A percentile compares a stretch with the other conserved stretches of the same genome.
These are phyloP conservation scores for Serendipita sp. DNA, from an alignment of 768 basidiomycete species.

Conservation along the genomic window DNA sequence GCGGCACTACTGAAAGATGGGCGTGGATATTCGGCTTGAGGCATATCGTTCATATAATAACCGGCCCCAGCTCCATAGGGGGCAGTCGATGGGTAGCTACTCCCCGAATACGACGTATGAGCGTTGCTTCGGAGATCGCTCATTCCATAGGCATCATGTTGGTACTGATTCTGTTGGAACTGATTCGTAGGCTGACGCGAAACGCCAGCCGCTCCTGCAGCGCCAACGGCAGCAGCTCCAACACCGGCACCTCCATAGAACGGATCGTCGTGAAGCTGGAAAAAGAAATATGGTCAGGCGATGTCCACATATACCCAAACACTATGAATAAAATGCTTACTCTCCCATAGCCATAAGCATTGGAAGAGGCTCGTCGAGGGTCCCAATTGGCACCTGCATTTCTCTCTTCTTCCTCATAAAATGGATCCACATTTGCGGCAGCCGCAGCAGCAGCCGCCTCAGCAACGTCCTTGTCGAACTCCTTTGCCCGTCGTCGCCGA, in stretches of 20 bases:
- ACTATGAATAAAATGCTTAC: not conserved
- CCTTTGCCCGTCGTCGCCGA: slow-evolving; percentile 45
- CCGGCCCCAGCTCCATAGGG: not conserved
- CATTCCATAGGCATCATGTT: not conserved
- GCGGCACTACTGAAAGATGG: not conserved
- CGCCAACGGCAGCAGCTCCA: not conserved
- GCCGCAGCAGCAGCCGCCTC: slow-evolving; percentile 53
- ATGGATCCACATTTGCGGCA: slow-evolving; percentile 19
- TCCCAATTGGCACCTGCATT: not conserved
- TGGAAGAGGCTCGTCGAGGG: not conserved
- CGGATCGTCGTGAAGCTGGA: not conserved
- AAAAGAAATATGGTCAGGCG: not conserved
- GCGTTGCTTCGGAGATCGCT: not conserved
- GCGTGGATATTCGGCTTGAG: not conserved
- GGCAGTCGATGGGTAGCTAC: not conserved
- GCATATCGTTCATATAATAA: not conserved
- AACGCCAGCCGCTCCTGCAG: not conserved
- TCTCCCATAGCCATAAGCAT: not conserved
- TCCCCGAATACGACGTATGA: not conserved
- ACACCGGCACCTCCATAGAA: not conserved
- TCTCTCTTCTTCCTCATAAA: not conserved
- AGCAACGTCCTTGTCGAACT: slow-evolving; percentile 58
- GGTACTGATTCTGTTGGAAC: not conserved
- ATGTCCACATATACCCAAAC: not conserved
- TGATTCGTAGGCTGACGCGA: not conserved